These are phyloP conservation scores for Scheffersomyces stipitis DNA, from an alignment of 805 yeast genomes.

Conservation along the genomic window DNA sequence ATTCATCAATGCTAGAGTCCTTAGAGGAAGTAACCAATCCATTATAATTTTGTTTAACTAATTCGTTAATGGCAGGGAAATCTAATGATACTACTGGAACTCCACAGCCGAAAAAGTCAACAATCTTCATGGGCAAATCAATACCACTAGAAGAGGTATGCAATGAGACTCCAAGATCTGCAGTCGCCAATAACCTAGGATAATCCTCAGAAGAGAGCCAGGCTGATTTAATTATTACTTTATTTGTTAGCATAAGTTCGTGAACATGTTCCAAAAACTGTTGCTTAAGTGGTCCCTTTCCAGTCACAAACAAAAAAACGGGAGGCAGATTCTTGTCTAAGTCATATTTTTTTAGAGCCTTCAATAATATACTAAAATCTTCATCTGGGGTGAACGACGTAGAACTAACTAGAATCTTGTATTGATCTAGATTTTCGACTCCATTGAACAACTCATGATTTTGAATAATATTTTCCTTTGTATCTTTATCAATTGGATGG, in stretches of 20 bases:
- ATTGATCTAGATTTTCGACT: conserved; percentile 28
- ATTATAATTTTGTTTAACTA: conserved; percentile 66
- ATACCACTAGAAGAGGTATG: conserved; percentile 91
- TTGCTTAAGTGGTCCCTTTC: conserved; percentile 83
- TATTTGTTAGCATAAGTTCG: conserved; percentile 41
- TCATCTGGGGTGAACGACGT: conserved; percentile 98
- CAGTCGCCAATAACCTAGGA: conserved; percentile 68
- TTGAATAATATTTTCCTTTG: conserved; percentile 28
- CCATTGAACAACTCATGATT: conserved; percentile 27
- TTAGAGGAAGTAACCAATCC: conserved; percentile 53
- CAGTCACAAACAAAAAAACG: conserved; percentile 81
- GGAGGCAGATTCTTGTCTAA: conserved; percentile 35
- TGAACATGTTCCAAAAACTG: conserved; percentile 50
- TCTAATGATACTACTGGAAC: conserved; percentile 81
- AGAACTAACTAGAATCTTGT: conserved; percentile 75
- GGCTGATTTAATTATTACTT: conserved; percentile 57
- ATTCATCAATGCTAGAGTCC: conserved; percentile 11
- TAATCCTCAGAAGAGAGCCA: conserved; percentile 84
- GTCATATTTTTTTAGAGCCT: conserved; percentile 58
- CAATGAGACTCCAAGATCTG: conserved; percentile 86
- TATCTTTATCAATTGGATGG: conserved; percentile 44
- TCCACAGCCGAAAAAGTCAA: conserved; percentile 95
- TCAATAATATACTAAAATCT: conserved; percentile 68
- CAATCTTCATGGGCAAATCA: conserved; percentile 95
- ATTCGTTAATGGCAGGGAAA: conserved; percentile 76